These are phyloP conservation scores for Pestalotiopsis sp. DNA, from an alignment of 2,329 filamentous ascomycete genomes.

Conservation along the genomic window DNA sequence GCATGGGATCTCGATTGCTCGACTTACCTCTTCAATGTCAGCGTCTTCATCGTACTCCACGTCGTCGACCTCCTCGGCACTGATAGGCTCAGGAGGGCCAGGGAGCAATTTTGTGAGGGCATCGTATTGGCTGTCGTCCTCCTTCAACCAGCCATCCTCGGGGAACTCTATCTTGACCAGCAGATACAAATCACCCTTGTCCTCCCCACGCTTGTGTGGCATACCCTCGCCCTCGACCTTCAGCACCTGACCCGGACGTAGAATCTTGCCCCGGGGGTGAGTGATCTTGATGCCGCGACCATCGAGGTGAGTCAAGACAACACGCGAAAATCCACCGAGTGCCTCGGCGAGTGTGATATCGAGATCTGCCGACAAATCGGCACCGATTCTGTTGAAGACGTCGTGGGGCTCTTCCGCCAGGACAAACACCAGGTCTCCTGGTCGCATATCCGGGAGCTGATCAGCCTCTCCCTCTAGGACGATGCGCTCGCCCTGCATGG, in stretches of 20 bases:
- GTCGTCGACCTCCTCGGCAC: slow-evolving; percentile 79
- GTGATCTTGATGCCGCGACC: slow-evolving; percentile 85
- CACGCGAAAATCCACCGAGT: slow-evolving; percentile 84
- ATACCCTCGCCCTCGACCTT: slow-evolving; percentile 91
- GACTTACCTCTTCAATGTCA: slow-evolving; percentile 74
- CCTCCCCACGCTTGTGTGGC: slow-evolving; percentile 85
- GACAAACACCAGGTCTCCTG: slow-evolving; percentile 91
- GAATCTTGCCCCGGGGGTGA: slow-evolving; percentile 78
- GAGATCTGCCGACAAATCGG: slow-evolving; percentile 82
- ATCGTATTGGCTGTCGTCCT: slow-evolving; percentile 68
- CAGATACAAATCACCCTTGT: slow-evolving; percentile 85
- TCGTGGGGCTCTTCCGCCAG: slow-evolving; percentile 82
- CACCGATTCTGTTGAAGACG: slow-evolving; percentile 78
- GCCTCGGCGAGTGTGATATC: slow-evolving; percentile 83
- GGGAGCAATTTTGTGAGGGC: slow-evolving; percentile 78
- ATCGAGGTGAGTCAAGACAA: slow-evolving; percentile 90
- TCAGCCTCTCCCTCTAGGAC: slow-evolving; percentile 92
- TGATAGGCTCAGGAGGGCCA: slow-evolving; percentile 59
- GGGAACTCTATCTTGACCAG: slow-evolving; percentile 87
- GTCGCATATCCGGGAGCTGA: slow-evolving; percentile 84
- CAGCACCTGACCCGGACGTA: slow-evolving; percentile 82
- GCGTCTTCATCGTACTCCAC: slow-evolving; percentile 84
- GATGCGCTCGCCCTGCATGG: slow-evolving; percentile 85
- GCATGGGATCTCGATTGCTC: neutral
- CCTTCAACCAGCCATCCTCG: slow-evolving; percentile 77